phyloP scores from a whole-genome alignment of 2,329 filamentous ascomycete species.

The Venturiaceae sp. region DNA sequence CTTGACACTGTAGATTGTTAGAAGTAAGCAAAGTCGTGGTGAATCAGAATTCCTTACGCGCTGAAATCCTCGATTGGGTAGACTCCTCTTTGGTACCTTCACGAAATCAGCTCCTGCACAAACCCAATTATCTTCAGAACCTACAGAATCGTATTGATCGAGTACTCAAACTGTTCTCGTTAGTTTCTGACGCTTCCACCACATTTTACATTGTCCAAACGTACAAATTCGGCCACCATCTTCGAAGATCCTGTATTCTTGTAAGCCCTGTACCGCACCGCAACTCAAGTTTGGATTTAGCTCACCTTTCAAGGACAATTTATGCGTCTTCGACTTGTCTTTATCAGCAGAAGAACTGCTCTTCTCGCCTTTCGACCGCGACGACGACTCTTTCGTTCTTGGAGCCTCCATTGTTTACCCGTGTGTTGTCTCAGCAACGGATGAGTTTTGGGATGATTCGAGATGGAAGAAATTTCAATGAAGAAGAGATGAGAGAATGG shows the following conservation, averaged over 20 bases:
- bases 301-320: constrained; percentile 76
- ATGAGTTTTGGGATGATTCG: neutral
- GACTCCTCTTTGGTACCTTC: constrained; percentile 66
- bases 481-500: neutral
- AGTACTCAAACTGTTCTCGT: constrained; percentile 73
- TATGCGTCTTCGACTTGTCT: constrained; percentile 83
- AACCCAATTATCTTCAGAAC: constrained; percentile 15
- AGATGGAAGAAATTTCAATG: neutral
- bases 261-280: neutral
- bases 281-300: neutral
- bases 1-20: constrained; percentile 56
- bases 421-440: constrained; percentile 8
- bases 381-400: constrained; percentile 5
- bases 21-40: constrained; percentile 2
- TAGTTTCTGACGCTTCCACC: no score
- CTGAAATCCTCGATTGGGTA: constrained; percentile 96
- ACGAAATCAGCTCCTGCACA: constrained; percentile 4
- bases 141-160: constrained; percentile 91
- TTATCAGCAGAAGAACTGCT: constrained; percentile 30
- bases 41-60: constrained; percentile 46
- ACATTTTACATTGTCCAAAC: constrained; percentile 23
- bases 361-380: constrained; percentile 10
- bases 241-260: constrained; percentile 56
- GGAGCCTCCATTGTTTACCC: constrained; percentile 10
- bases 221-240: constrained; percentile 88